Evolutionary conservation across 192 early-diverging fungal species (phyloP).

Genomic region (Fimicolochytrium jonesii): DNA sequence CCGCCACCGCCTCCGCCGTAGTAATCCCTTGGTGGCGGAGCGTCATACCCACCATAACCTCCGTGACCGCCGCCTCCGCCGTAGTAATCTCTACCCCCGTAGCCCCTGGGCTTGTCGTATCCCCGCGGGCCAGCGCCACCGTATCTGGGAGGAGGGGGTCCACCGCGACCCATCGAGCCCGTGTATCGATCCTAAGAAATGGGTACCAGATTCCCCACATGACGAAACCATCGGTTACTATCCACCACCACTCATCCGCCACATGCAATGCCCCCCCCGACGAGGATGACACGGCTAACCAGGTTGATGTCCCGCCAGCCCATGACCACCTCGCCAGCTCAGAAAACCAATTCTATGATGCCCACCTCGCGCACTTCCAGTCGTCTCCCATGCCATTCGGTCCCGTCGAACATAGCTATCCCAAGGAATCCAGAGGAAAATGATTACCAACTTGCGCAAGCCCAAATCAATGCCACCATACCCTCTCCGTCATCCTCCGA

Average conservation of each 20-base stretch:
- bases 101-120: constrained; percentile 13
- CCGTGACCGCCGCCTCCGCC: constrained; percentile 13
- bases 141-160: neutral
- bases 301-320: neutral
- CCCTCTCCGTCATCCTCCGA: neutral
- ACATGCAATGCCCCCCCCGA: neutral
- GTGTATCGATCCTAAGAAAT: constrained; percentile 4
- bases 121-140: neutral
- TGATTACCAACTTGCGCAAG: constrained; percentile 6
- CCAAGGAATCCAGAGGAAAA: constrained; percentile 24
- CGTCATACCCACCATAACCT: neutral
- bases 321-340: neutral
- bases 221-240: neutral
- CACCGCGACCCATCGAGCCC: neutral
- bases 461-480: neutral
- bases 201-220: neutral
- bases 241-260: neutral
- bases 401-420: constrained; percentile 76
- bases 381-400: constrained; percentile 69
- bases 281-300: neutral
- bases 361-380: constrained; percentile 79
- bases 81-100: constrained; percentile 22
- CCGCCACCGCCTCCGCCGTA: constrained; percentile 15
- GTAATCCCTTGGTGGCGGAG: constrained; percentile 2
- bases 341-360: constrained; percentile 7